Evolutionary conservation across 441 rosid species (phyloP).

Genomic region (Hypseocharis bilobata): DNA sequence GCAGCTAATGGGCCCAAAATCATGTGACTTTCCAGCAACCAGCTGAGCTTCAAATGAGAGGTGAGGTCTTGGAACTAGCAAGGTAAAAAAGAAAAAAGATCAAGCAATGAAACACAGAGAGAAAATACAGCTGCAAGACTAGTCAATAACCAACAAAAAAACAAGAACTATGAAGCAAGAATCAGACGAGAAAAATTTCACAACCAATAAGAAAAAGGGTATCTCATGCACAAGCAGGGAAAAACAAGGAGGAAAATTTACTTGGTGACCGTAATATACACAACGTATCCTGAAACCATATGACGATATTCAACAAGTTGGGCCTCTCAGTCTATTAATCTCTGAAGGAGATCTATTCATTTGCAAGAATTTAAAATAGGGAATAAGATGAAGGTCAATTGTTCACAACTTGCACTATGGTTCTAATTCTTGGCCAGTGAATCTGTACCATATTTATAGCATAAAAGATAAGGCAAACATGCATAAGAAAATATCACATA

Average conservation of each 20-base stretch:
- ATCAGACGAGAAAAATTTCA: background rate
- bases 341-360: background rate
- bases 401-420: background rate
- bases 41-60: slow-evolving; percentile 97
- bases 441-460: background rate
- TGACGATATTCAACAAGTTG: background rate
- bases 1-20: slow-evolving; percentile 60
- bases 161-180: background rate
- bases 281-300: too few relatives aligned
- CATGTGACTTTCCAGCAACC: slow-evolving; percentile 92
- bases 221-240: background rate
- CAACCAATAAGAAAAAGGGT: background rate
- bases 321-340: background rate
- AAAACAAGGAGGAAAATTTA: too few relatives aligned
- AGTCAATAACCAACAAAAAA: background rate
- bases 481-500: background rate
- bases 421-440: background rate
- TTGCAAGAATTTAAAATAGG: background rate
- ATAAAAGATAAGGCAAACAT: background rate
- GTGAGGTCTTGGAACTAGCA: slow-evolving; percentile 92
- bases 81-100: slow-evolving; percentile 18
- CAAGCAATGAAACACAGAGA: slow-evolving; percentile 8
- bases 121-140: background rate
- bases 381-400: background rate
- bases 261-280: too few relatives aligned